Evolutionary conservation across 2,329 filamentous ascomycete genomes (phyloP).

Genomic region (Blastomyces gilchristii): DNA sequence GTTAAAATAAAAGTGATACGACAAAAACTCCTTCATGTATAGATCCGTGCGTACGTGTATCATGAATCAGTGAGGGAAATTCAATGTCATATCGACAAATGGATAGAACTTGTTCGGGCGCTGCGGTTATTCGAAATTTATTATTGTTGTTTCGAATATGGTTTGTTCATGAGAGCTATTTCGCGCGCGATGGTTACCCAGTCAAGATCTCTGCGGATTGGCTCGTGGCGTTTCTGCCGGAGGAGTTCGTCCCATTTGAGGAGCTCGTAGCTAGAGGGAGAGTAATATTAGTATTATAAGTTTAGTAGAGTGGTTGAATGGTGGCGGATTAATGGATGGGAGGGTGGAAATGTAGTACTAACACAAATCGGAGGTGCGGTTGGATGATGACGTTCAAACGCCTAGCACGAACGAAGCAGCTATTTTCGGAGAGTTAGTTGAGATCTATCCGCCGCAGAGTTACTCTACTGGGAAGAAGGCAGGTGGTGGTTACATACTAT

Average conservation of each 20-base stretch:
- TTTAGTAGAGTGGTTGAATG: not conserved
- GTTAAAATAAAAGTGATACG: not conserved
- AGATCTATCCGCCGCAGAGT: not conserved
- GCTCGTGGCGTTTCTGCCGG: conserved; percentile 43
- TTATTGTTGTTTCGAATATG: conserved; percentile 48
- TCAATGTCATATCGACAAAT: not conserved
- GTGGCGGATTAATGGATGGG: not conserved
- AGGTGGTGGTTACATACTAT: conserved; percentile 49
- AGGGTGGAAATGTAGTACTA: conserved; percentile 15
- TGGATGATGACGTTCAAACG: conserved; percentile 97
- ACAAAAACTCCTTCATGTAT: not conserved
- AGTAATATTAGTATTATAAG: conserved; percentile 8
- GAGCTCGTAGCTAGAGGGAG: conserved; percentile 57
- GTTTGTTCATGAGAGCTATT: conserved; percentile 91
- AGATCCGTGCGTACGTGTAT: not conserved
- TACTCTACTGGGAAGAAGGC: not conserved
- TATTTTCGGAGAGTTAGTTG: conserved; percentile 19
- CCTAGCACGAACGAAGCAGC: conserved; percentile 84
- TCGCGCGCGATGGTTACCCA: conserved; percentile 83
- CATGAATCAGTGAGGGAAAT: not conserved
- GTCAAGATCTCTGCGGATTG: conserved; percentile 67
- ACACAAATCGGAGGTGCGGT: conserved; percentile 86
- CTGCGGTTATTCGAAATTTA: not conserved
- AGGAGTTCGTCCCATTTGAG: conserved; percentile 89
- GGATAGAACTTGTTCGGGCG: conserved; percentile 7